phyloP scores from a whole-genome alignment of 768 basidiomycete species.

The Lentinula aciculospora region DNA sequence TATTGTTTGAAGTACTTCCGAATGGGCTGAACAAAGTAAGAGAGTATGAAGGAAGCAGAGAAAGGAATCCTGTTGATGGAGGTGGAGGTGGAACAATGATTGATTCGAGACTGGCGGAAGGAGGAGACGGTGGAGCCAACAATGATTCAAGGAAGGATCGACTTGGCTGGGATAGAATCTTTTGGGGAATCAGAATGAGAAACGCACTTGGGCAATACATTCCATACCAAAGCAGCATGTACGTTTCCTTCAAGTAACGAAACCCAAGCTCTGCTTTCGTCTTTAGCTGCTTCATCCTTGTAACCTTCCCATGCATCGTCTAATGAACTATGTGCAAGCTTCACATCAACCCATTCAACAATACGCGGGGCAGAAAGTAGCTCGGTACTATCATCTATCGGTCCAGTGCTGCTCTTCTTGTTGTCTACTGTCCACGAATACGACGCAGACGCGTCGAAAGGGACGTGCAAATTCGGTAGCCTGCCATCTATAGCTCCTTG shows the following conservation, averaged over 20 bases:
- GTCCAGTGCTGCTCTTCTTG: conserved; percentile 13
- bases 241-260: conserved; percentile 71
- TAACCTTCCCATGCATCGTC: conserved; percentile 62
- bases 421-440: conserved; percentile 11
- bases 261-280: conserved; percentile 82
- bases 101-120: conserved; percentile 33
- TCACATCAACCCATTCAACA: conserved; percentile 67
- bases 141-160: conserved; percentile 37
- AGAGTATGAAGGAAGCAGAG: conserved; percentile 40
- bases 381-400: conserved; percentile 29
- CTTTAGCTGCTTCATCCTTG: conserved; percentile 46
- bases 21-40: background rate
- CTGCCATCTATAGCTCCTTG: conserved; percentile 66
- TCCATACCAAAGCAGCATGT: conserved; percentile 67
- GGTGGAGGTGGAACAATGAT: conserved; percentile 62
- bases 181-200: background rate
- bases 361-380: conserved; percentile 65
- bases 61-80: conserved; percentile 63
- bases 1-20: conserved; percentile 35
- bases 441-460: conserved; percentile 20
- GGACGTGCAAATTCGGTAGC: conserved; percentile 69
- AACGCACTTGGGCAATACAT: conserved; percentile 2
- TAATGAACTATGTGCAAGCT: conserved; percentile 29
- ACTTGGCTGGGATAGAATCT: conserved; percentile 47
- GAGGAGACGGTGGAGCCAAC: conserved; percentile 21